These are phyloP conservation scores for Phytopythium sindhum DNA, from an alignment of 352 stramenopile genomes.

Conservation along the genomic window DNA sequence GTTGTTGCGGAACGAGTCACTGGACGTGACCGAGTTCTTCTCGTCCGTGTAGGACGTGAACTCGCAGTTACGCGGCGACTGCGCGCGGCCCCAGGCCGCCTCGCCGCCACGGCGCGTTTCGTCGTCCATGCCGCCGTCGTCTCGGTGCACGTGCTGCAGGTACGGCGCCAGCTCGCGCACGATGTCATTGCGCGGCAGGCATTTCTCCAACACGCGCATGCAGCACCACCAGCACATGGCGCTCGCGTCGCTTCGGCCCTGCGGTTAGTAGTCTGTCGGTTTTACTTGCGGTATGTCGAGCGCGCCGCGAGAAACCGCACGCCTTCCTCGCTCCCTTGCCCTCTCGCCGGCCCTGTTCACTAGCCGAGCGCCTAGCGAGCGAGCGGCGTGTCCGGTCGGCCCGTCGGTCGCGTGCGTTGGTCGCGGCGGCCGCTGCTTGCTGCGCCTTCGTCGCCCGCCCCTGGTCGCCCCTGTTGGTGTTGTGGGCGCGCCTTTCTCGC, in stretches of 20 bases:
- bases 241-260: background rate
- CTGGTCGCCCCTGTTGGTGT: background rate
- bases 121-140: constrained; percentile 59
- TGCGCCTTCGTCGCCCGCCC: background rate
- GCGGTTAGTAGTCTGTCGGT: background rate
- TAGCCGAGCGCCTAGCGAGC: no score
- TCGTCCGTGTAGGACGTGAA: constrained; percentile 49
- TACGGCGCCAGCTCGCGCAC: constrained; percentile 84
- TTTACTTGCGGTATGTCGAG: no score
- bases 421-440: background rate
- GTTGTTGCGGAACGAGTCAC: constrained; percentile 59
- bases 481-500: background rate
- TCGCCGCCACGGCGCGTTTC: constrained; percentile 37
- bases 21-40: constrained; percentile 54
- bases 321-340: no score
- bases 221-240: constrained; percentile 87
- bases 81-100: constrained; percentile 33
- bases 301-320: no score
- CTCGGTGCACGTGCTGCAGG: constrained; percentile 78
- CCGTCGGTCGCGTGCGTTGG: no score
- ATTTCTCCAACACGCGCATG: constrained; percentile 85
- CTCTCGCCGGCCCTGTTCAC: no score
- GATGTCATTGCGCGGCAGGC: constrained; percentile 84
- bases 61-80: constrained; percentile 41
- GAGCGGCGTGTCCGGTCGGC: no score